A percentile compares a stretch with the other conserved stretches of the same genome.
These are phyloP conservation scores for Eutypa lata DNA, from an alignment of 2,329 filamentous ascomycete genomes.

Conservation along the genomic window DNA sequence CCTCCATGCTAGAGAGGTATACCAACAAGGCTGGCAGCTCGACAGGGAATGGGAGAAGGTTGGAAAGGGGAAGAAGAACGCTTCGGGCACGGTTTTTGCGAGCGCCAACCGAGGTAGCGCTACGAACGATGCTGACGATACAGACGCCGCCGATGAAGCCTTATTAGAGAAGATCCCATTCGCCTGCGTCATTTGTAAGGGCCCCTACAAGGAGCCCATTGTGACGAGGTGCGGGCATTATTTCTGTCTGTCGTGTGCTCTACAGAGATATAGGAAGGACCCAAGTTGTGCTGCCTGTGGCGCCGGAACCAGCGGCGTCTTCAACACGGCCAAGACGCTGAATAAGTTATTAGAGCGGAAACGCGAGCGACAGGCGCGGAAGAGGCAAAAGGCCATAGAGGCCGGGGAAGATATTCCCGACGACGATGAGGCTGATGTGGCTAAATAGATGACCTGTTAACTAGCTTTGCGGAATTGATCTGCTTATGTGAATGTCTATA, in stretches of 20 bases:
- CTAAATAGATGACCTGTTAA: conserved; percentile 4
- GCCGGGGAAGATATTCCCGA: conserved; percentile 48
- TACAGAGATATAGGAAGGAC: conserved; percentile 82
- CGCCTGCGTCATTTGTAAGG: conserved; percentile 81
- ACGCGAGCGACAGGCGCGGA: conserved; percentile 56
- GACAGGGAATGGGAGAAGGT: conserved; percentile 91
- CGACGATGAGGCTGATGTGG: conserved; percentile 35
- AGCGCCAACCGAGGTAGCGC: conserved; percentile 48
- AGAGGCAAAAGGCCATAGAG: conserved; percentile 51
- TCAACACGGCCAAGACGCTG: conserved; percentile 81
- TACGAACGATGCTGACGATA: conserved; percentile 30
- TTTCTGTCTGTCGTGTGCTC: conserved; percentile 87
- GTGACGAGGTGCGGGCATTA: conserved; percentile 93
- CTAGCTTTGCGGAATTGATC: too few relatives aligned
- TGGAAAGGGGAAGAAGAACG: conserved; percentile 66
- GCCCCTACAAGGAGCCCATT: conserved; percentile 74
- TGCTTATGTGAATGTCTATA: too few relatives aligned
- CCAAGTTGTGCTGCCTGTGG: conserved; percentile 85
- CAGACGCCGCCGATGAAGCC: conserved; percentile 60
- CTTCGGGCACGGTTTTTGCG: conserved; percentile 59
- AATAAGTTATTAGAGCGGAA: conserved; percentile 78
- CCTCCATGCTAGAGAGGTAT: conserved; percentile 71
- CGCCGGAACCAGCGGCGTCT: conserved; percentile 80
- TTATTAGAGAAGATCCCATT: conserved; percentile 84
- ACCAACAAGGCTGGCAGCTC: conserved; percentile 92